phyloP scores from a whole-genome alignment of 306 rosid species.

The Castanea crenata region DNA sequence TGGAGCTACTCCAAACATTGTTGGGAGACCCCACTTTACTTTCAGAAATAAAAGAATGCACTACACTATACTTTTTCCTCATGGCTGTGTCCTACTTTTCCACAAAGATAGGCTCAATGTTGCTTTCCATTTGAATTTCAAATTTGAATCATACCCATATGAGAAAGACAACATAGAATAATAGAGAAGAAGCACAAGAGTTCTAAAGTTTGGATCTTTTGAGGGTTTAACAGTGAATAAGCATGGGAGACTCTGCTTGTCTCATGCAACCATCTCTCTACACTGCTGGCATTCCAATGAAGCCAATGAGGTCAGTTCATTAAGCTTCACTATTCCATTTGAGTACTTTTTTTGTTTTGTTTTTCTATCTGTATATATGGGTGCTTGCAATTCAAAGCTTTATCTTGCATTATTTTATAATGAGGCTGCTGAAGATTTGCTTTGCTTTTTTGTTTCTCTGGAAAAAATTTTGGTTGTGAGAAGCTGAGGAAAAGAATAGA shows the following conservation, averaged over 20 bases:
- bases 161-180: slow-evolving; percentile 31
- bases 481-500: neutral
- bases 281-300: slow-evolving; percentile 71
- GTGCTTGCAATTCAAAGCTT: neutral
- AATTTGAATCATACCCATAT: slow-evolving; percentile 47
- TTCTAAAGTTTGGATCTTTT: slow-evolving; percentile 41
- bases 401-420: neutral
- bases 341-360: neutral
- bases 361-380: neutral
- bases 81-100: slow-evolving; percentile 28
- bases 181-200: slow-evolving; percentile 16
- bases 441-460: neutral
- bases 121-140: slow-evolving; percentile 55
- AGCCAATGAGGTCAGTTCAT: slow-evolving; percentile 64
- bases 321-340: neutral
- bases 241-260: slow-evolving; percentile 91
- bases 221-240: slow-evolving; percentile 22
- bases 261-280: slow-evolving; percentile 95
- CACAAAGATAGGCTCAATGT: slow-evolving; percentile 22
- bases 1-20: slow-evolving; percentile 20
- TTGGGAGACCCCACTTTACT: slow-evolving; percentile 39
- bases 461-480: neutral
- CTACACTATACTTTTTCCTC: slow-evolving; percentile 4
- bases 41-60: slow-evolving; percentile 19
- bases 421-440: neutral